These are phyloP conservation scores for Arbutus unedo DNA, from an alignment of 148 eudicot species.

Conservation along the genomic window DNA sequence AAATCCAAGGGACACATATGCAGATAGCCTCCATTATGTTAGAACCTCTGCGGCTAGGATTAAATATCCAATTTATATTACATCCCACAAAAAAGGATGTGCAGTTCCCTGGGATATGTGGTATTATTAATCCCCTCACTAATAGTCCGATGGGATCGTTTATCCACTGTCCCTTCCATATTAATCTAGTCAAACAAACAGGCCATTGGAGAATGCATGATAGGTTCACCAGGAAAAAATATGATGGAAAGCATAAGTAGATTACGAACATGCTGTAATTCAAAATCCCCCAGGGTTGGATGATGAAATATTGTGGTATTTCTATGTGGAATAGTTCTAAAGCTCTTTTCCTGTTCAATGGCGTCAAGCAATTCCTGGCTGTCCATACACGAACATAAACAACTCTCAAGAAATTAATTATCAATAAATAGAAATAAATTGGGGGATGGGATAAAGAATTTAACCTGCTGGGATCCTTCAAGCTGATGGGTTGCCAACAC, in stretches of 20 bases:
- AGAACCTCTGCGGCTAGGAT: no score
- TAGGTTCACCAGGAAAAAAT: background rate
- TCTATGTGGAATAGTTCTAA: conserved; percentile 62
- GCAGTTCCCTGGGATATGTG: background rate
- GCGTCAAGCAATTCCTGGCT: conserved; percentile 93
- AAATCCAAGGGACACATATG: no score
- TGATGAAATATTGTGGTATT: conserved; percentile 81
- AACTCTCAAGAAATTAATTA: background rate
- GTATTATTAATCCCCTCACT: no score
- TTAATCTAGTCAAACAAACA: no score
- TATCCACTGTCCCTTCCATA: no score
- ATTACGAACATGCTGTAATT: conserved; percentile 75
- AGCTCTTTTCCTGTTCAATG: conserved; percentile 72
- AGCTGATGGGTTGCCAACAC: conserved; percentile 94
- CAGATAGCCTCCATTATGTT: no score
- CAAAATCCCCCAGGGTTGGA: conserved; percentile 83
- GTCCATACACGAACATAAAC: conserved; percentile 23
- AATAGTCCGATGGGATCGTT: no score
- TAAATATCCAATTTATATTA: no score
- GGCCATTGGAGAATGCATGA: no score
- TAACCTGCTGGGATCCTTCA: conserved; percentile 85
- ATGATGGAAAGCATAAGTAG: background rate
- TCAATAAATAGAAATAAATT: background rate
- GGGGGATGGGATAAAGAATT: background rate
- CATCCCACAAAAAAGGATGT: no score